Conservation (phyloP, 805 yeast genomes). For the Metschnikowia kunwiensis region DNA sequence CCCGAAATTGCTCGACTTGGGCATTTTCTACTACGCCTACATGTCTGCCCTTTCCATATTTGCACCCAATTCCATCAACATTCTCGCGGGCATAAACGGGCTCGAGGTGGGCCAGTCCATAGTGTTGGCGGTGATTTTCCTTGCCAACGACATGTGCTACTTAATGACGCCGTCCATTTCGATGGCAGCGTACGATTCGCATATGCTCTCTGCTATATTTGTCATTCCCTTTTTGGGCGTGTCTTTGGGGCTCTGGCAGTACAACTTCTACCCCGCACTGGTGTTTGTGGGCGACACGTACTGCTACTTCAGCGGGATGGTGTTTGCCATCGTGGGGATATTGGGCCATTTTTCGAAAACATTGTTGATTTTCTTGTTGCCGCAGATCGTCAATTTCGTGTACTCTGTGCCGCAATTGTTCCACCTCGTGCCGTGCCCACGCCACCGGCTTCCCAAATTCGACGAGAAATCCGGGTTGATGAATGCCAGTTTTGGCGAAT, state of each 20-base stretch:
- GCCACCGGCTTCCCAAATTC: constrained; percentile 87
- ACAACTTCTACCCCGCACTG: constrained; percentile 86
- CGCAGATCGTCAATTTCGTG: constrained; percentile 86
- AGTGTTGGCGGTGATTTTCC: constrained; percentile 65
- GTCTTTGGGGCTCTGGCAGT: constrained; percentile 67
- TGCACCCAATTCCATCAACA: constrained; percentile 94
- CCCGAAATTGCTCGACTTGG: constrained; percentile 66
- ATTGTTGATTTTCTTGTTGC: constrained; percentile 75
- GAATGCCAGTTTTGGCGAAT: constrained; percentile 54
- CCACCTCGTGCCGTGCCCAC: constrained; percentile 85
- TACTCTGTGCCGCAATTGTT: constrained; percentile 93
- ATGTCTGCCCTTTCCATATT: constrained; percentile 92
- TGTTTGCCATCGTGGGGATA: constrained; percentile 94
- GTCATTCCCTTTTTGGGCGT: constrained; percentile 87
- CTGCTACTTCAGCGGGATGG: constrained; percentile 98
- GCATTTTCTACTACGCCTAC: constrained; percentile 75
- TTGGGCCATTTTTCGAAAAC: constrained; percentile 96
- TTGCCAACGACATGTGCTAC: constrained; percentile 77
- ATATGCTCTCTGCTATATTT: constrained; percentile 73
- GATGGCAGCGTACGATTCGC: constrained; percentile 68
- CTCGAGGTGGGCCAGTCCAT: constrained; percentile 94
- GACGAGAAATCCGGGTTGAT: constrained; percentile 64
- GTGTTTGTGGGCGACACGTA: constrained; percentile 98
- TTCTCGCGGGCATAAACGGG: constrained; percentile 94
- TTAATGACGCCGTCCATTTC: constrained; percentile 42